Conservation (phyloP, 2,329 filamentous ascomycete species). For the Beauveria australis region DNA sequence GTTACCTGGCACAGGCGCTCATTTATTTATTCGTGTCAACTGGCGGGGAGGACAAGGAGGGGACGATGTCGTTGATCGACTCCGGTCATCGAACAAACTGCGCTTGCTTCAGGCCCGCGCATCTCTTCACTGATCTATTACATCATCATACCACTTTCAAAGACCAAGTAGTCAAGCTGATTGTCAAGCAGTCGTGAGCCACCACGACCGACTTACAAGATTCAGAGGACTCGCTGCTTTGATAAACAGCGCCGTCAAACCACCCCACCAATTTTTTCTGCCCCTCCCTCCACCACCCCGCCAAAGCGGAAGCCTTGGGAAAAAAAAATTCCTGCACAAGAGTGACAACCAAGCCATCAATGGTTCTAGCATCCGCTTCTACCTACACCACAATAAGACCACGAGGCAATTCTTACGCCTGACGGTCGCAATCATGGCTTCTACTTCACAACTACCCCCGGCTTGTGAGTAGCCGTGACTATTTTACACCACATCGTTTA, state of each 20-base stretch:
- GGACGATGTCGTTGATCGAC: too few species aligned
- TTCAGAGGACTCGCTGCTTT: neutral
- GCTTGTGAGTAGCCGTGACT: conserved; percentile 9
- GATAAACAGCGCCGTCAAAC: neutral
- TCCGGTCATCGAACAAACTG: too few species aligned
- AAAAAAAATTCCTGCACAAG: neutral
- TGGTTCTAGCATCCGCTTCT: neutral
- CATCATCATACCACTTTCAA: neutral
- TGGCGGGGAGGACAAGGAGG: too few species aligned
- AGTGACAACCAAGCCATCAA: conserved; percentile 7
- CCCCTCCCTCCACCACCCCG: conserved; percentile 14
- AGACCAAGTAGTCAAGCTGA: neutral
- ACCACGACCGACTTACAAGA: neutral
- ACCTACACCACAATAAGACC: neutral
- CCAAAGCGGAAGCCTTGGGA: neutral
- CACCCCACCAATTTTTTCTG: conserved; percentile 9
- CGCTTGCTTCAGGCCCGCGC: too few species aligned
- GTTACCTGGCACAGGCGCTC: too few species aligned
- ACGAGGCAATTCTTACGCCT: neutral
- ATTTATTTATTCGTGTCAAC: too few species aligned
- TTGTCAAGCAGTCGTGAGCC: neutral
- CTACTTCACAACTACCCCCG: conserved; percentile 12
- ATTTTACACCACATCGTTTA: neutral
- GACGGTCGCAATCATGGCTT: conserved; percentile 9
- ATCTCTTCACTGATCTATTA: too few species aligned